Conservation (phyloP, 1,139 yeast genomes). For the Nakaseomyces delphensis region DNA sequence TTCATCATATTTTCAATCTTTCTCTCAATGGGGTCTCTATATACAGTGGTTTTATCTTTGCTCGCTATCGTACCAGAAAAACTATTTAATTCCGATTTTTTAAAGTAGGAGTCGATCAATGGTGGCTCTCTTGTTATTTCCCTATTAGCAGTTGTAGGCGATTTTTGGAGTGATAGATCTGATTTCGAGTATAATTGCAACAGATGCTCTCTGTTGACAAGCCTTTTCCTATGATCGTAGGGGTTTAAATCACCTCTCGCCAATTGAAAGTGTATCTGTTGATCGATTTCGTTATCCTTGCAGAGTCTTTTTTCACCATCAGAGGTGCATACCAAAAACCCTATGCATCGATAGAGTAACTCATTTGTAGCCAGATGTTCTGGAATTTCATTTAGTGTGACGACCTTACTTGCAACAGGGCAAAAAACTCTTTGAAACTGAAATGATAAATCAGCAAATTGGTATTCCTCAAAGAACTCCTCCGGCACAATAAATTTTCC, state of each 20-base stretch:
- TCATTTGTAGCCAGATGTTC: slow-evolving; percentile 23
- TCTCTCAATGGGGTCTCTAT: slow-evolving; percentile 4
- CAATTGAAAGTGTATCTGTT: slow-evolving; percentile 43
- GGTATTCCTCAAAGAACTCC: slow-evolving; percentile 51
- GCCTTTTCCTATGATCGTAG: slow-evolving; percentile 39
- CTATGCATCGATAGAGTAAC: slow-evolving; percentile 40
- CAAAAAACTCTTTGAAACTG: slow-evolving; percentile 80
- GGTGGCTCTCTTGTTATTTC: slow-evolving; percentile 4
- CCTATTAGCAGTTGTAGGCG: neutral
- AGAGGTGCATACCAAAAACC: slow-evolving; percentile 33
- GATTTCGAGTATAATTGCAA: slow-evolving; percentile 26
- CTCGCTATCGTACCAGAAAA: neutral
- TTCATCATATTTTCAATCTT: slow-evolving; percentile 10
- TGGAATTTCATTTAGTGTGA: slow-evolving; percentile 54
- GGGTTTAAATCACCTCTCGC: slow-evolving; percentile 68
- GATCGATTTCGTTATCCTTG: slow-evolving; percentile 30
- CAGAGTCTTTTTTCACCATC: neutral
- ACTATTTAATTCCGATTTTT: neutral
- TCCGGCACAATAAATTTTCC: slow-evolving; percentile 52
- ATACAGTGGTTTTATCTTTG: neutral
- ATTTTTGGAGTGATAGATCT: slow-evolving; percentile 7
- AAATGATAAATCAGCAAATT: slow-evolving; percentile 70
- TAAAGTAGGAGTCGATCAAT: slow-evolving; percentile 12
- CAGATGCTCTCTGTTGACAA: slow-evolving; percentile 34
- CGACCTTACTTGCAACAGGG: slow-evolving; percentile 42